Evolutionary conservation across 75 land plant species (phyloP), one percentile per base, ranked within the genome.

Genomic region (Pinus tabuliformis): DNA sequence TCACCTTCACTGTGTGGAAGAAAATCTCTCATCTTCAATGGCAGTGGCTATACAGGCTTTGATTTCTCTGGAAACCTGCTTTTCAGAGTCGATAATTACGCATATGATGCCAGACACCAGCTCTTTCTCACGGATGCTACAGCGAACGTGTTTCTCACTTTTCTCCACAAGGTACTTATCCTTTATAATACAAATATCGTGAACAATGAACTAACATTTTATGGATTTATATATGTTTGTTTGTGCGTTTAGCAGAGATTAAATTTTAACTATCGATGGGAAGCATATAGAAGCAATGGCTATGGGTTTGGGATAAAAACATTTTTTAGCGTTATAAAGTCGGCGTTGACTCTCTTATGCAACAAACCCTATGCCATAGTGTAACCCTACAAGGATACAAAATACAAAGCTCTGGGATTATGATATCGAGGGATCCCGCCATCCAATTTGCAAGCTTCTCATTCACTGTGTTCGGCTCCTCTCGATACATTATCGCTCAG

Each of bases 61-160:
- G 78, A 86, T 71, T 80, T 75, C 0, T 74, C 71, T 17, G 88
- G 85, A 4, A 36, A 75, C 14, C 75, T 86, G 33, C 75, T 66
- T n/a, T 86, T 77, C 37, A 81, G 88, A 2, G 78, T 86, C 13
- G 88, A 86, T 58, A 86, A 83, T 65, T 86, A 86, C 60, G 56
- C 78, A 33, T 22, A 28, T 58, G 83, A 77, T 39, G 58, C 59
- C 9, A 28, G 56, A 9, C 33, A 59, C 15, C 59, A 77, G 78
- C 78, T 83, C 8, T 83, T 70, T 56, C 71, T 86, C 49, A 86
- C 83, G 88, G 85, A 86, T 75, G 49, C 15, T n/a, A 30, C 12
- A 56, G 88, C 85, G 52, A 66, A 78, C 20, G 77, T 83, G 52
- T 60, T 86, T 56, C 49, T 79, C 59, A 73, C 81, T 15, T 65